Evolutionary conservation across 2,329 filamentous ascomycete species (phyloP).

Genomic region (Didymella glomerata): DNA sequence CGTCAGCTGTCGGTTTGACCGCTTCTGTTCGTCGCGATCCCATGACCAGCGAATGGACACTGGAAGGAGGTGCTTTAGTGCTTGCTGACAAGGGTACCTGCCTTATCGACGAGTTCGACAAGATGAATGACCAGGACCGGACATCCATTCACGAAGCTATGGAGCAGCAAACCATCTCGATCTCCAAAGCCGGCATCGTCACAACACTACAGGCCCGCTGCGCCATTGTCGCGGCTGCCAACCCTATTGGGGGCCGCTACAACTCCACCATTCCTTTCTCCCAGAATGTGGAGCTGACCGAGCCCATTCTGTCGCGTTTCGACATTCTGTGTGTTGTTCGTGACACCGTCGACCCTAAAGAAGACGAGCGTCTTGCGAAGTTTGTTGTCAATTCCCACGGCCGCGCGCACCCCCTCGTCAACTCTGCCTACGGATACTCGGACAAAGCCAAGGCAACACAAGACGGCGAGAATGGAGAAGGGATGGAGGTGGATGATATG

Average conservation of each 20-base stretch:
- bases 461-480: constrained; percentile 54
- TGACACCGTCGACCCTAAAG: constrained; percentile 89
- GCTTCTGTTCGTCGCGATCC: constrained; percentile 95
- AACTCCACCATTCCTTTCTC: constrained; percentile 96
- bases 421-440: constrained; percentile 46
- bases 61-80: constrained; percentile 94
- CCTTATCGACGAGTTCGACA: constrained; percentile 98
- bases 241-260: constrained; percentile 95
- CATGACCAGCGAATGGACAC: constrained; percentile 94
- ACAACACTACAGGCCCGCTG: constrained; percentile 96
- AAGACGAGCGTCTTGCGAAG: constrained; percentile 90
- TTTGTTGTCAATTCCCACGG: constrained; percentile 97
- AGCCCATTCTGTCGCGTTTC: constrained; percentile 97
- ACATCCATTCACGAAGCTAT: constrained; percentile 99
- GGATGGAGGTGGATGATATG: constrained; percentile 61
- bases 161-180: constrained; percentile 99
- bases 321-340: constrained; percentile 96
- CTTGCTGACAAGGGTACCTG: constrained; percentile 94
- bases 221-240: constrained; percentile 94
- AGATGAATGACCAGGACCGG: constrained; percentile 99
- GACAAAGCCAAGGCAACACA: constrained; percentile 35
- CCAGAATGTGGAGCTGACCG: constrained; percentile 94
- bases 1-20: constrained; percentile 95
- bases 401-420: constrained; percentile 76
- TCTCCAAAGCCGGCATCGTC: constrained; percentile 97